Evolutionary conservation across 495 filamentous ascomycete species (phyloP), one percentile per base, ranked within the genome.

Genomic region (Thermothielavioides terrestris): DNA sequence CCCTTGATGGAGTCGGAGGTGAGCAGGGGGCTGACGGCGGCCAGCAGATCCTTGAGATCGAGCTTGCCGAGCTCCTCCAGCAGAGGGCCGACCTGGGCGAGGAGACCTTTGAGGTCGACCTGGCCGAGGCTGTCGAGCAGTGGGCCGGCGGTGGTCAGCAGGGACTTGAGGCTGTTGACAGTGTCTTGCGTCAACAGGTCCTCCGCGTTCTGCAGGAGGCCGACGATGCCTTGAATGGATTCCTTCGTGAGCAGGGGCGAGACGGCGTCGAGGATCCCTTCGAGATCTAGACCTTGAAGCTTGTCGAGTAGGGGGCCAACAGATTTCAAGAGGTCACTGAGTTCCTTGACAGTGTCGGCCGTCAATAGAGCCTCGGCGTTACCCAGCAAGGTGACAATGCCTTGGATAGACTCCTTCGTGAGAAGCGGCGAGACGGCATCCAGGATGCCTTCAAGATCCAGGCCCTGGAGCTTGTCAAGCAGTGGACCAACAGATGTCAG

Each of bases 1-100:
- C 71, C 66, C 21, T 68, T 62, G 25, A 73, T 57, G 11, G 68
- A 69, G 11, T 64, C 49, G 0, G 62, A 36, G 0, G 68, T 68
- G 4, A 75, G 41, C 23, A 75, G 49, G 17, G 59, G 56, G 42
- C 18, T 34, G 4, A 61, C 42, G n/a, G 42, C 15, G 18, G 28
- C 42, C 9, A 44, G 10, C 5, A 44, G 10, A 4, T 17, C 27
- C 27, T 44, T 14, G 2, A 44, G 39, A 20, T 64, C 58, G 26
- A 61, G 26, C 49, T 59, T 55, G 21, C 62, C 52, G 27, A 72
- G 36, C 34, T 66, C 55, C 47, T 69, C 60, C 9, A 72, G 51
- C 0, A 65, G 54, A 1, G 68, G 66, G 10, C 57, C 61, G 10
- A 72, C 50, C 21, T 70, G 54, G 8, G 60, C 28, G 26, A 46